A percentile compares a stretch with the other conserved stretches of the same genome.
phyloP scores from a whole-genome alignment of 225 moss, liverwort and hornwort species.

The Rhytidiadelphus loreus region DNA sequence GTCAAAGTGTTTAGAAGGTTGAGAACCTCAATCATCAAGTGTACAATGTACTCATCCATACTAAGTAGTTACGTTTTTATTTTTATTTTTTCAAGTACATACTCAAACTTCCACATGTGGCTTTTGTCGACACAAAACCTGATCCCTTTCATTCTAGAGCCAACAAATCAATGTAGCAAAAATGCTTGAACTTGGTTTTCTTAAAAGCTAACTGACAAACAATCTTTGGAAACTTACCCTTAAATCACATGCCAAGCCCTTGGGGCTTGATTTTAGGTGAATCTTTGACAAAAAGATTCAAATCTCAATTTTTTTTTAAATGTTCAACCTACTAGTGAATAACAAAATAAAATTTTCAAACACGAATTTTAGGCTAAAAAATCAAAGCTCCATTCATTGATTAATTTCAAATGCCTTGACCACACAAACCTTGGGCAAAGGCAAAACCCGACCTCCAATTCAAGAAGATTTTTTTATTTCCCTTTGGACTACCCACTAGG shows the following conservation, averaged over 20 bases:
- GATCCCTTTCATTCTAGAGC: accelerated
- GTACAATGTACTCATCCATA: not conserved
- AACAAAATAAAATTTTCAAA: not conserved
- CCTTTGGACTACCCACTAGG: accelerated
- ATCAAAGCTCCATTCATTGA: not conserved
- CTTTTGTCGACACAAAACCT: accelerated
- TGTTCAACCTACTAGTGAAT: not conserved
- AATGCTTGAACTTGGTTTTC: not conserved
- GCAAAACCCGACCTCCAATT: not conserved
- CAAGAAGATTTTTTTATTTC: not conserved
- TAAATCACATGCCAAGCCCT: accelerated
- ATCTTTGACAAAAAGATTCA: not conserved
- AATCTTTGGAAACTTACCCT: not conserved
- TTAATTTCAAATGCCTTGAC: not conserved
- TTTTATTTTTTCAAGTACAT: not conserved
- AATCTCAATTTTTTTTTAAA: not conserved
- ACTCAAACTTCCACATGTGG: not conserved
- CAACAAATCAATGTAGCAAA: not conserved
- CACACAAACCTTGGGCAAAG: accelerated
- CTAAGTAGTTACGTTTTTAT: accelerated
- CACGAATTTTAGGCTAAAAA: not conserved
- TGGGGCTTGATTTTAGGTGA: not conserved
- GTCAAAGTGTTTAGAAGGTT: not conserved
- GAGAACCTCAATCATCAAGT: not conserved
- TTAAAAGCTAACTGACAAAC: not conserved